A percentile compares a stretch with the other conserved stretches of the same genome.
Conservation (phyloP, 257 asterid genomes). For the Phtheirospermum japonicum region DNA sequence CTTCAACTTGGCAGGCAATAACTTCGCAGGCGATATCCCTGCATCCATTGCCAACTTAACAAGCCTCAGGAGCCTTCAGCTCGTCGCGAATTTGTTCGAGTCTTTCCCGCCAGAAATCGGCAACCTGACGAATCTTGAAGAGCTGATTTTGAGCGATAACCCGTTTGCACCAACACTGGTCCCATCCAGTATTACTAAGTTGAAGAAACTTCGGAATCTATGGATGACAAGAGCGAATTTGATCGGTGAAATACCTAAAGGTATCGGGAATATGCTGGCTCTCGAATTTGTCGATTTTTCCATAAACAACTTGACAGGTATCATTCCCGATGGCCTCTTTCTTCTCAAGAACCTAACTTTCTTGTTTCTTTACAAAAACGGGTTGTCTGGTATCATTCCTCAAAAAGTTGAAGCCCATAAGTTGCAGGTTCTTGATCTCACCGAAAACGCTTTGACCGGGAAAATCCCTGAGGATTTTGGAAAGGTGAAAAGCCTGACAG, state of each 20-base stretch:
- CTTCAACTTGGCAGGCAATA: constrained; percentile 46
- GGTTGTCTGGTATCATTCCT: constrained; percentile 64
- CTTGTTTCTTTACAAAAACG: constrained; percentile 45
- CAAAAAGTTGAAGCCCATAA: constrained; percentile 37
- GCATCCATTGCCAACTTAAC: constrained; percentile 48
- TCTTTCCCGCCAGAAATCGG: constrained; percentile 69
- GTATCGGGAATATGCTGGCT: constrained; percentile 52
- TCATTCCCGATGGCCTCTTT: constrained; percentile 55
- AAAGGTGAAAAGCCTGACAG: constrained; percentile 51
- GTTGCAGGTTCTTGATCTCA: constrained; percentile 52
- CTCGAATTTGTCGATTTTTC: constrained; percentile 61
- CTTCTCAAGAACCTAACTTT: constrained; percentile 42
- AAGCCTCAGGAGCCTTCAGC: constrained; percentile 42
- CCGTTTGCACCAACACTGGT: constrained; percentile 50
- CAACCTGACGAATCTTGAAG: constrained; percentile 51
- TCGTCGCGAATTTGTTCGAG: constrained; percentile 35
- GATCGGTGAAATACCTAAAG: constrained; percentile 63
- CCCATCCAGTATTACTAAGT: constrained; percentile 52
- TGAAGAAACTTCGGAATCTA: constrained; percentile 49
- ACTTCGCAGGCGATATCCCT: constrained; percentile 66
- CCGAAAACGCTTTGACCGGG: constrained; percentile 54
- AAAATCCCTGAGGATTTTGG: constrained; percentile 65
- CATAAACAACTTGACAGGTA: constrained; percentile 47
- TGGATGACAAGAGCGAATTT: constrained; percentile 48
- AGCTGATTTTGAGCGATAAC: constrained; percentile 35